A percentile compares a stretch with the other conserved stretches of the same genome.
These are phyloP conservation scores for Mortierella sp. DNA, from an alignment of 371 early-diverging fungal genomes.

Conservation along the genomic window DNA sequence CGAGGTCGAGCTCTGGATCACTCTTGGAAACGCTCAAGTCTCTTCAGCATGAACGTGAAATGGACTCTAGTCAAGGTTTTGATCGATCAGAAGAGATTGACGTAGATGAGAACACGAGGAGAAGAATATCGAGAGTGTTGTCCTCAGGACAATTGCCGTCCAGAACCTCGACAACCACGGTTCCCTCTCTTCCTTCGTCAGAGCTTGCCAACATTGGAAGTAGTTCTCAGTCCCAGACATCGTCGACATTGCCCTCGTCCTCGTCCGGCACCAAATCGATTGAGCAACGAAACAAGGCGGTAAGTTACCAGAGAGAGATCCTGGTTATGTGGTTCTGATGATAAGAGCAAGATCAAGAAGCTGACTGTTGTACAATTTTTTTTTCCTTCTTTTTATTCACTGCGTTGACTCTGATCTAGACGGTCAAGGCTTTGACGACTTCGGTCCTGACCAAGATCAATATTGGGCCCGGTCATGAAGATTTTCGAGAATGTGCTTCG, in stretches of 20 bases:
- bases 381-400: neutral
- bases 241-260: neutral
- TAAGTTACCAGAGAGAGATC: slow-evolving; percentile 9
- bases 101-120: too few species aligned
- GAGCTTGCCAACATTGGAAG: too few species aligned
- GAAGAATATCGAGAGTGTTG: too few species aligned
- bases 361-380: too few species aligned
- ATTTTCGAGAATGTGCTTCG: slow-evolving; percentile 26
- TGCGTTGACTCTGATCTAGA: slow-evolving; percentile 11
- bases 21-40: slow-evolving; percentile 10
- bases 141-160: too few species aligned
- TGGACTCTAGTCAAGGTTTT: too few species aligned
- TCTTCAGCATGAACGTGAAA: slow-evolving; percentile 3
- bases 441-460: slow-evolving; percentile 26
- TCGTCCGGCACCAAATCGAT: slow-evolving; percentile 22
- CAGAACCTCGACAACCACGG: too few species aligned
- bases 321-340: too few species aligned
- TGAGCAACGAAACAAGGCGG: slow-evolving; percentile 31
- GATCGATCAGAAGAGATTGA: too few species aligned
- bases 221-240: too few species aligned
- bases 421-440: slow-evolving; percentile 18
- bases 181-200: too few species aligned
- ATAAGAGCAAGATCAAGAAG: too few species aligned
- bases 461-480: slow-evolving; percentile 22
- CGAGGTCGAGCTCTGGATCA: neutral